Base-by-base conservation (phyloP, 148 eudicot species). In the Linanthus parryae region DNA sequence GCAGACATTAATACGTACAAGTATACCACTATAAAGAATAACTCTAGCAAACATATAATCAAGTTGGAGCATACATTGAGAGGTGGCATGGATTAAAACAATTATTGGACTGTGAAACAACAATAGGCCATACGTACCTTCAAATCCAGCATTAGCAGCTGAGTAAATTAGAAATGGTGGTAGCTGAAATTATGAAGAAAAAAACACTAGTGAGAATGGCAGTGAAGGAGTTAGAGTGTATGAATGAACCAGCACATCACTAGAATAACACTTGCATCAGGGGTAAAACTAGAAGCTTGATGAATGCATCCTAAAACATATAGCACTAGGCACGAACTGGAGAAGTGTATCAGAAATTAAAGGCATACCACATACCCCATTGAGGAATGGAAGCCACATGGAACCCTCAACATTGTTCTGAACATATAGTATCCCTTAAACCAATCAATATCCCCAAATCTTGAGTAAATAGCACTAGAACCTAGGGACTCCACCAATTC, bases 391-490 rank as follows among this genome's bases (percentile, higher is more conserved):
- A 72, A 81, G 84, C 96, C 94, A 84, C 73, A 76, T 84, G 24
- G 86, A 84, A 62, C 89, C 96, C n/a, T n/a, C 61, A 72, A 84
- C 15, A 76, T 76, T 62, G n/a, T 71, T 84, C 62, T 88, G 82
- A 65, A 77, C 63, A 39, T 65, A 79, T 52, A 86, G 85, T 22
- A 88, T 72, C 52, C 96, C 96, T 88, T 62, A 48, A 61, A 66
- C 52, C 54, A 63, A 47, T 44, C 19, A 48, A 48, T 46, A 37
- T 55, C 38, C 62, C 17, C 19, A 48, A 26, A 54, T n/a, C 8
- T 3, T 4, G 15, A 10, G 22, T 14, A 56, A 21, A 55, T n/a
- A 14, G 13, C 29, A 11, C 23, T 39, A 48, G 36, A 1, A 57
- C 1, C 23, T 56, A 56, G 84, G 76, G 81, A 88, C 34, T 49